These are phyloP conservation scores for Jamesozyma spencerorum DNA, from an alignment of 805 yeast species.

Conservation along the genomic window DNA sequence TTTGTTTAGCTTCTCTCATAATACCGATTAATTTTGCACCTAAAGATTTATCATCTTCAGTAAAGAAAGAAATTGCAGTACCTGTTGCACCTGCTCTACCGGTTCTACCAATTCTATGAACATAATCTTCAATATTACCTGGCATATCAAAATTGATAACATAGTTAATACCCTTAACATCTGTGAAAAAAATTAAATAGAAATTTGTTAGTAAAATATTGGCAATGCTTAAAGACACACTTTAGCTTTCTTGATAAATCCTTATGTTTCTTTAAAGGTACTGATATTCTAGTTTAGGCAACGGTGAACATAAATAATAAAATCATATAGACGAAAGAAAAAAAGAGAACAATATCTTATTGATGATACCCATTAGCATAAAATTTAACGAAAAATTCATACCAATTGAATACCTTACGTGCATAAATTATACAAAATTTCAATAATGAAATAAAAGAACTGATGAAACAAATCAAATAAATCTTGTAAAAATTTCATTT, in stretches of 20 bases:
- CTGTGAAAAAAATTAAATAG: conserved; percentile 35
- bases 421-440: conserved; percentile 3
- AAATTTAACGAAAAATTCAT: no score
- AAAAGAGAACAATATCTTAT: no score
- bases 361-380: no score
- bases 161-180: conserved; percentile 92
- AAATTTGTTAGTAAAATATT: conserved; percentile 11
- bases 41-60: conserved; percentile 75
- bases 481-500: not conserved
- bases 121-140: conserved; percentile 95
- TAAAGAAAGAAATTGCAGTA: conserved; percentile 91
- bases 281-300: no score
- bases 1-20: conserved; percentile 91
- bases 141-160: conserved; percentile 97
- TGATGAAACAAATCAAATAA: conserved; percentile 1
- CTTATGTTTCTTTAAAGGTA: no score
- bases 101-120: conserved; percentile 97
- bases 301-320: no score
- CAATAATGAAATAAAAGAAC: conserved; percentile 2
- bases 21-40: conserved; percentile 87
- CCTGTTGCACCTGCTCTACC: conserved; percentile 98
- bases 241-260: no score
- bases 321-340: no score
- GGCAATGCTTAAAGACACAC: no score
- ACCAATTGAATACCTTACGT: not conserved